A percentile compares a stretch with the other conserved stretches of the same genome.
phyloP scores from a whole-genome alignment of 179 eudicot genomes.

The Silene vulgaris region DNA sequence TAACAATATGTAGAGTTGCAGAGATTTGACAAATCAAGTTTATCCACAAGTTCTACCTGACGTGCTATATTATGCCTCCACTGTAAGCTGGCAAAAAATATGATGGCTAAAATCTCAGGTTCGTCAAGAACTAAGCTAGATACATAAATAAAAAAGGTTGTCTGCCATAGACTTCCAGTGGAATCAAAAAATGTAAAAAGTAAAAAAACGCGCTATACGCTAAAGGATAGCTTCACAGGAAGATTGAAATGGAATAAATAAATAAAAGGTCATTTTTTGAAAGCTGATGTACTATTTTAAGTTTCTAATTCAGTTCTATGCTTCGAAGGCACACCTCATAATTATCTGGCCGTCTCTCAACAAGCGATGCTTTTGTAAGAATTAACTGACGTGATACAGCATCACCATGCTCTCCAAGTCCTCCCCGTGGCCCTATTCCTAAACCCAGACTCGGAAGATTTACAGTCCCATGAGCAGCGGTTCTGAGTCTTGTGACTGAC shows the following conservation, averaged over 20 bases:
- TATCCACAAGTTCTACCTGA: neutral
- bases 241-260: neutral
- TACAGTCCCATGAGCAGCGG: slow-evolving; percentile 86
- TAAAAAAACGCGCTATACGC: neutral
- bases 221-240: neutral
- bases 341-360: slow-evolving; percentile 93
- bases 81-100: slow-evolving; percentile 1
- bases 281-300: neutral
- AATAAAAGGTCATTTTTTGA: neutral
- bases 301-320: neutral
- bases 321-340: slow-evolving; percentile 58
- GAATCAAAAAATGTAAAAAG: neutral
- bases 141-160: neutral
- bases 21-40: neutral
- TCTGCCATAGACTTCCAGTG: slow-evolving; percentile 4
- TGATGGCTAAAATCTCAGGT: neutral
- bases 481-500: slow-evolving; percentile 87
- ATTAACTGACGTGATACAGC: slow-evolving; percentile 91
- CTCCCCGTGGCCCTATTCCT: slow-evolving; percentile 89
- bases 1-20: neutral
- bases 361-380: slow-evolving; percentile 82
- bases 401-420: slow-evolving; percentile 94
- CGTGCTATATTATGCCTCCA: neutral
- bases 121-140: neutral
- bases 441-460: slow-evolving; percentile 67